phyloP scores from a whole-genome alignment of 169 alveolate genomes.

The Plasmodium berghei region DNA sequence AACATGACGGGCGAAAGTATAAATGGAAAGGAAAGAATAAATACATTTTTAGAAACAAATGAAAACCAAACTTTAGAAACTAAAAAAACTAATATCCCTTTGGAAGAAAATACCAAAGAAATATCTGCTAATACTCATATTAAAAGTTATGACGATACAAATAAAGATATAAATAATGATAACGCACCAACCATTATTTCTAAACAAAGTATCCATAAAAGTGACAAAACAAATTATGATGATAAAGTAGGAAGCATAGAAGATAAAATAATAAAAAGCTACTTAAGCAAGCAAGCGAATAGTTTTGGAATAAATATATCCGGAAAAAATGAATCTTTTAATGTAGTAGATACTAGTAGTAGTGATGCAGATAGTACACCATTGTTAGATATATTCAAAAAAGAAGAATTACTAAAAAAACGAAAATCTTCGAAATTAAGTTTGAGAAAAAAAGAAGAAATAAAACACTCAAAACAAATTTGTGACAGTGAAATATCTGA shows the following conservation, averaged over 20 bases:
- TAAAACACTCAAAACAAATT: too few species aligned
- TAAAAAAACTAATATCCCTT: too few species aligned
- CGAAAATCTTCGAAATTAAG: neutral
- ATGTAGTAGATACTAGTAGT: neutral
- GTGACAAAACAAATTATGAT: neutral
- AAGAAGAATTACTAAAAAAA: neutral
- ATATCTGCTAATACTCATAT: too few species aligned
- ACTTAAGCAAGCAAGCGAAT: slow-evolving; percentile 38
- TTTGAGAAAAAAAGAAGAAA: neutral
- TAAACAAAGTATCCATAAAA: neutral
- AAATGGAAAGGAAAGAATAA: too few species aligned
- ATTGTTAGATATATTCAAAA: slow-evolving; percentile 15
- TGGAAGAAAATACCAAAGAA: too few species aligned
- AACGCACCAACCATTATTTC: too few species aligned
- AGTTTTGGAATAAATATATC: neutral
- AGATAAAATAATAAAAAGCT: slow-evolving; percentile 44
- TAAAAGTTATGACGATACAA: too few species aligned
- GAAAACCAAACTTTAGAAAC: too few species aligned
- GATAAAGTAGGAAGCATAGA: neutral
- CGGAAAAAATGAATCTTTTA: slow-evolving; percentile 1
- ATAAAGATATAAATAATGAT: too few species aligned
- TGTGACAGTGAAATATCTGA: too few species aligned
- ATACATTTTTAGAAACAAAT: too few species aligned
- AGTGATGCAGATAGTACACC: slow-evolving; percentile 33
- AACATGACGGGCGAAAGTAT: too few species aligned